phyloP scores from a whole-genome alignment of 1,284 basidiomycete species.

The Gymnopus androsaceus region DNA sequence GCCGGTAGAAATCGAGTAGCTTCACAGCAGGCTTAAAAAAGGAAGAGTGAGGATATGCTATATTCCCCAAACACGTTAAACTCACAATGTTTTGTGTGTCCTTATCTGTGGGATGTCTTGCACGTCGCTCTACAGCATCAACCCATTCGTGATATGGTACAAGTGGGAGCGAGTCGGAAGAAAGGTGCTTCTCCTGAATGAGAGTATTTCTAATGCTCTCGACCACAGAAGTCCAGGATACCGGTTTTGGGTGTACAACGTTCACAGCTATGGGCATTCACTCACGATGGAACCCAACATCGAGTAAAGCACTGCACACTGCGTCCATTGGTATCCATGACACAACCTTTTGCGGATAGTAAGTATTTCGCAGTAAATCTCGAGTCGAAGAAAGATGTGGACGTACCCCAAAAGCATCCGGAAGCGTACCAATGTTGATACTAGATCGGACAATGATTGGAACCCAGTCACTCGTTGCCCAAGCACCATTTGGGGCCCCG shows the following conservation, averaged over 20 bases:
- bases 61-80: too few relatives aligned
- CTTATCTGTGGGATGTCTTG: too few relatives aligned
- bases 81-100: too few relatives aligned
- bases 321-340: conserved; percentile 30
- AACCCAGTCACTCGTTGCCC: conserved; percentile 18
- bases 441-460: too few relatives aligned
- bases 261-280: conserved; percentile 23
- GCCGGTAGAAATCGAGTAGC: too few relatives aligned
- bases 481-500: conserved; percentile 22
- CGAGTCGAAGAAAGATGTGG: background rate
- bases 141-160: too few relatives aligned
- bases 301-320: conserved; percentile 25
- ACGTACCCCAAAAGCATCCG: conserved; percentile 12
- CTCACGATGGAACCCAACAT: conserved; percentile 16
- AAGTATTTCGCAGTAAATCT: conserved; percentile 16
- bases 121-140: too few relatives aligned
- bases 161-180: too few relatives aligned
- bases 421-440: conserved; percentile 22
- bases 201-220: conserved; percentile 19
- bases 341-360: too few relatives aligned
- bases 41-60: too few relatives aligned
- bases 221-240: conserved; percentile 26
- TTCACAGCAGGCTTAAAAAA: too few relatives aligned
- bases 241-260: conserved; percentile 29
- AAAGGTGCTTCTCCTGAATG: too few relatives aligned